phyloP scores from a whole-genome alignment of 176 grass and related monocot genomes.

The Otatea glauca region DNA sequence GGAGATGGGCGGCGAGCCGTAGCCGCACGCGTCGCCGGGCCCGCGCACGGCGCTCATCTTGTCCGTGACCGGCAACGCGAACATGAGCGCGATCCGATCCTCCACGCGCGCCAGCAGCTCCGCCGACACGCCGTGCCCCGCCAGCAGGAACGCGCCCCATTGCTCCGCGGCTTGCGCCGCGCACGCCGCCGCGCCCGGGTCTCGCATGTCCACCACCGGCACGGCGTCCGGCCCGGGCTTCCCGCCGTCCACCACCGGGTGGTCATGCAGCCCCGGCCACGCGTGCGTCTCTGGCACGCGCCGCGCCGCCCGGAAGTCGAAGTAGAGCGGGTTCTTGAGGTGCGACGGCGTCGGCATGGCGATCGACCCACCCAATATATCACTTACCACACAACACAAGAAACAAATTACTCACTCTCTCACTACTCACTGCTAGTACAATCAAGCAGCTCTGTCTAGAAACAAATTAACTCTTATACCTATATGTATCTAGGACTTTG shows the following conservation, averaged over 20 bases:
- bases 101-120: slow-evolving; percentile 63
- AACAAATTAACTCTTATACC: neutral
- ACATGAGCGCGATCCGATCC: slow-evolving; percentile 63
- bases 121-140: slow-evolving; percentile 53
- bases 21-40: slow-evolving; percentile 67
- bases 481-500: slow-evolving; percentile 37
- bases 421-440: neutral
- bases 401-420: neutral
- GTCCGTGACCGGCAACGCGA: slow-evolving; percentile 69
- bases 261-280: slow-evolving; percentile 72
- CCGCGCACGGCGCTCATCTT: slow-evolving; percentile 74
- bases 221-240: slow-evolving; percentile 47
- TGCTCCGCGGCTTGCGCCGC: slow-evolving; percentile 61
- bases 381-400: neutral
- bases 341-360: slow-evolving; percentile 62
- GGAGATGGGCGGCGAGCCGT: slow-evolving; percentile 89
- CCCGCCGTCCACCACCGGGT: slow-evolving; percentile 58
- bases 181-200: neutral
- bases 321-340: slow-evolving; percentile 56
- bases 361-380: neutral
- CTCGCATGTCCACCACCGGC: slow-evolving; percentile 71
- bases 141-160: slow-evolving; percentile 88
- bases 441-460: neutral
- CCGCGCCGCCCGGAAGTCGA: slow-evolving; percentile 49
- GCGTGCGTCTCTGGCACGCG: slow-evolving; percentile 85